Conservation (phyloP, 805 yeast species). For the Sugiyamaella qingdaonensis region DNA sequence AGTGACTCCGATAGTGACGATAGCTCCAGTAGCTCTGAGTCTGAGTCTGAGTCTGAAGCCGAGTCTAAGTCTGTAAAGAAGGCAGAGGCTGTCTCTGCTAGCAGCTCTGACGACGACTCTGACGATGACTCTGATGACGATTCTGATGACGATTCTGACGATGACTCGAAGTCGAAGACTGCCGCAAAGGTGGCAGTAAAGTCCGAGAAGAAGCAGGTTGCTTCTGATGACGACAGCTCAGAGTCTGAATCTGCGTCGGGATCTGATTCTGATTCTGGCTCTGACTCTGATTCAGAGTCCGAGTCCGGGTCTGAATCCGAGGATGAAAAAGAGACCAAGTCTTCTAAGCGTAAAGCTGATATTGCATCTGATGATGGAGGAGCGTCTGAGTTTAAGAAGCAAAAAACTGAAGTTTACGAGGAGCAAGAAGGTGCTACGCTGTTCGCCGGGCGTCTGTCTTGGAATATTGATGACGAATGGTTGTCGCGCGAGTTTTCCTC, state of each 20-base stretch:
- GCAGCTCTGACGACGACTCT: slow-evolving; percentile 1
- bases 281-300: slow-evolving; percentile 22
- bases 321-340: slow-evolving; percentile 20
- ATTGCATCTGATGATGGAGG: slow-evolving; percentile 30
- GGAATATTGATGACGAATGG: slow-evolving; percentile 97
- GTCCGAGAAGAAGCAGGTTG: slow-evolving; percentile 18
- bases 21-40: slow-evolving; percentile 48
- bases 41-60: slow-evolving; percentile 28
- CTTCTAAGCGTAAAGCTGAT: slow-evolving; percentile 28
- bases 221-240: slow-evolving; percentile 23
- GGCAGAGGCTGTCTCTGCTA: slow-evolving; percentile 22
- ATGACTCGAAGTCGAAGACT: slow-evolving; percentile 19
- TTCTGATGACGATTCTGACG: slow-evolving; percentile 24
- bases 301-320: slow-evolving; percentile 24
- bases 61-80: slow-evolving; percentile 24
- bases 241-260: slow-evolving; percentile 29
- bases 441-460: slow-evolving; percentile 95
- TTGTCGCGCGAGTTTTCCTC: slow-evolving; percentile 72
- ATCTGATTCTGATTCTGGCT: slow-evolving; percentile 24
- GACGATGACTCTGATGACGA: slow-evolving; percentile 28
- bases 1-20: slow-evolving; percentile 28
- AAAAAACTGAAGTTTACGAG: slow-evolving; percentile 38
- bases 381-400: slow-evolving; percentile 50
- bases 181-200: background rate
- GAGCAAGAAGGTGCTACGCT: slow-evolving; percentile 70